Percentiles rank a stretch among this genome's conserved stretches.
These are phyloP conservation scores for Chlamydomonas sp. DNA, from an alignment of 139 green algal species.

Conservation along the genomic window DNA sequence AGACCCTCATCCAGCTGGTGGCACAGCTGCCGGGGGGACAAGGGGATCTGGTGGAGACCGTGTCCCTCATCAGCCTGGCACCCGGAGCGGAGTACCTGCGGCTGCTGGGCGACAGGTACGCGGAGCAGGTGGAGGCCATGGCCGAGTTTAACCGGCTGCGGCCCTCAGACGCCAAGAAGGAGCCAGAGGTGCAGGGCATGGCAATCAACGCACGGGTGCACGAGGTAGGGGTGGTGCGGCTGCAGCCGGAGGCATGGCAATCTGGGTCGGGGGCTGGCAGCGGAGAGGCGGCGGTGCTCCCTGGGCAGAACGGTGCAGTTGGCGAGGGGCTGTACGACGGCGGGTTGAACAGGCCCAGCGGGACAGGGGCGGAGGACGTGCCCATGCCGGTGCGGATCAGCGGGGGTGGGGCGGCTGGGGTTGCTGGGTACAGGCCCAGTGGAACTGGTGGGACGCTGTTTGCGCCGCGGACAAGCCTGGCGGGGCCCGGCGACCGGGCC, in stretches of 20 bases:
- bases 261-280: not conserved
- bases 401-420: no score
- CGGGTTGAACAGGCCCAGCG: no score
- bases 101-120: conserved; percentile 5
- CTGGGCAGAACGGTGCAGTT: not conserved
- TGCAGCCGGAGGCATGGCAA: not conserved
- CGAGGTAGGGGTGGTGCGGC: conserved; percentile 16
- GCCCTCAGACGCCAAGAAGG: conserved; percentile 50
- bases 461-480: no score
- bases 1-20: conserved; percentile 13
- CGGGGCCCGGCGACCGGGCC: no score
- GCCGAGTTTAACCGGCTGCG: conserved; percentile 28
- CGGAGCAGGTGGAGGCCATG: conserved; percentile 42
- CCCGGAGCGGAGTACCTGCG: conserved; percentile 37
- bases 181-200: conserved; percentile 50
- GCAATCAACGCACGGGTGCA: conserved; percentile 53
- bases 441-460: no score
- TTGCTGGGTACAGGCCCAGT: no score
- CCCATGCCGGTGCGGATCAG: no score
- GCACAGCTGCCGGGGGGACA: conserved; percentile 2
- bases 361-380: no score
- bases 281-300: not conserved
- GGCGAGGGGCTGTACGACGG: no score
- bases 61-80: conserved; percentile 5
- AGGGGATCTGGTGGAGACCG: conserved; percentile 19